Evolutionary conservation across 1,284 basidiomycete genomes (phyloP).

Genomic region (Quambalaria eucalypti): DNA sequence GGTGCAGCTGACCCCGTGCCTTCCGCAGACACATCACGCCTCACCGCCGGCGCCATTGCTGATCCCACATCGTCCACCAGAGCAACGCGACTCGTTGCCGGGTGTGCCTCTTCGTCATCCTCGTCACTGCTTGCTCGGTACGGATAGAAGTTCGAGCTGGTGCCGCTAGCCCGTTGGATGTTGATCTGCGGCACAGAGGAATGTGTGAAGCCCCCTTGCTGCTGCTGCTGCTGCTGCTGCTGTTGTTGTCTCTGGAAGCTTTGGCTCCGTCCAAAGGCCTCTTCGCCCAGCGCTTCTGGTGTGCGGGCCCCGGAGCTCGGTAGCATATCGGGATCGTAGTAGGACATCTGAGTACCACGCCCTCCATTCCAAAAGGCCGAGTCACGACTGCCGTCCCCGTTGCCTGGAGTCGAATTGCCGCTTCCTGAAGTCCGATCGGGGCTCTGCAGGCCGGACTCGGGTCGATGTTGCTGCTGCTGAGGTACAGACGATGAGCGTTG

Average conservation of each 20-base stretch:
- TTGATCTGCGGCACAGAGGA: not conserved
- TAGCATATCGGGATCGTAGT: not conserved
- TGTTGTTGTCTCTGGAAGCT: not conserved
- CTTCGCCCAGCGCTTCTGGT: not conserved
- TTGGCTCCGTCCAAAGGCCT: not conserved
- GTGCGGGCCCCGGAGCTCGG: too few relatives aligned
- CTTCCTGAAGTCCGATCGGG: not conserved
- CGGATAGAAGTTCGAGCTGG: not conserved
- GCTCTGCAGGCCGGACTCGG: not conserved
- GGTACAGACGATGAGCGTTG: not conserved
- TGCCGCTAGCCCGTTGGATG: slow-evolving; percentile 1
- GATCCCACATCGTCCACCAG: too few relatives aligned
- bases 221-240: not conserved
- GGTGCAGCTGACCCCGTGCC: too few relatives aligned
- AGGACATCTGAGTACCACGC: not conserved
- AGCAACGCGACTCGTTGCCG: too few relatives aligned
- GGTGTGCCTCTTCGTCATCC: not conserved
- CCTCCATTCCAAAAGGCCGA: not conserved
- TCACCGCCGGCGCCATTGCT: too few relatives aligned
- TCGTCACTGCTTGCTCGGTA: not conserved
- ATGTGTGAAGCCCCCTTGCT: not conserved
- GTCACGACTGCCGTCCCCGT: not conserved
- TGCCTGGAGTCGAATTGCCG: too few relatives aligned
- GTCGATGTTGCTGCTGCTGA: not conserved
- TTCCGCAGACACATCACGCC: too few relatives aligned